Base-by-base conservation (phyloP, 805 yeast species). In the Isabelozyma pseudorhagii region DNA sequence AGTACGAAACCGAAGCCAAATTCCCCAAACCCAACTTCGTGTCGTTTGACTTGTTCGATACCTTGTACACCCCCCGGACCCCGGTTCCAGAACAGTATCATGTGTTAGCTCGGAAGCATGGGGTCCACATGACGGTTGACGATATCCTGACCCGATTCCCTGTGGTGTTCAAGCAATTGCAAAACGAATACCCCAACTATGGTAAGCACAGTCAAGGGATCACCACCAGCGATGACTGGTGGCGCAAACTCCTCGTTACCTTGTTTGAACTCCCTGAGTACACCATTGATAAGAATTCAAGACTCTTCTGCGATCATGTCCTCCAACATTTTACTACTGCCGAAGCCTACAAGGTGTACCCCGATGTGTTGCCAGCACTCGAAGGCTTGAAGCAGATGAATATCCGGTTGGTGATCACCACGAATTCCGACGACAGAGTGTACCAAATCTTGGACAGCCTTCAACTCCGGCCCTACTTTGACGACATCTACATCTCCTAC, bases 21-120 rank as follows among this genome's bases (percentile, higher is more conserved):
- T 69, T 67, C 56, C 50, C 78, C 56, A 48, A 72, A 59, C 83
- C 85, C 5, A 69, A 67, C 39, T 60, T 84, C 3, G 64, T 86
- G 0, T 81, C 90, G 0, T 75, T 85, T 48, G 93, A 86, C 63
- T 87, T 85, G 0, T 86, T 83, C 65, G 83, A 81, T 41, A 86
- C 92, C 0, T 62, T 86, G 8, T 85, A 83, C 59, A 68, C 79
- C 0, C 87, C 91, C 2, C 71, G 69, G 15, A 66, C 66, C 28
- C 80, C 87, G 0, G 78, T 85, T 0, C 64, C 79, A 40, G 64
- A 68, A n/a, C 84, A 79, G 52, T 86, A 86, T 57, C 68, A 75
- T 41, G 61, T 67, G 3, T 74, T 83, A 4, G 82, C 82, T 0
- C 38, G 46, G 14, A 46, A 59, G 6, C 71, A 71, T 42, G 83